Evolutionary conservation across 2,329 filamentous ascomycete genomes (phyloP).

Genomic region (Epichloe baconii): DNA sequence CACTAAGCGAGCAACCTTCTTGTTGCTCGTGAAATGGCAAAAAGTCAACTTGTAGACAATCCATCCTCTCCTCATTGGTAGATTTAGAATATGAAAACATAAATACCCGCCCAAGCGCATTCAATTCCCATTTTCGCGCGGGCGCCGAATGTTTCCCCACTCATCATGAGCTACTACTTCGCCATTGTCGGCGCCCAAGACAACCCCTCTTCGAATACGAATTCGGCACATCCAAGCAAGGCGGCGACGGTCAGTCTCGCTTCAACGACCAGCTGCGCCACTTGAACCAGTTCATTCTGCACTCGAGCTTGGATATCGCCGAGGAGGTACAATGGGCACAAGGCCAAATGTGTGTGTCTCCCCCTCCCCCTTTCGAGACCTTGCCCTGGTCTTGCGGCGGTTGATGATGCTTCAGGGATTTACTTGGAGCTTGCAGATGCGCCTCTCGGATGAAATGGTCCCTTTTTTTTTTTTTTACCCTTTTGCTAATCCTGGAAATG

Average conservation of each 20-base stretch:
- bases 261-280: constrained; percentile 82
- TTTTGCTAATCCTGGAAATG: background rate
- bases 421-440: no score
- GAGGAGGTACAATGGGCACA: constrained; percentile 93
- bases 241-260: constrained; percentile 81
- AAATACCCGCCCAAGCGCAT: background rate
- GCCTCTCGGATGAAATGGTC: no score
- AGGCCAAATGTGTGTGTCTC: constrained; percentile 55
- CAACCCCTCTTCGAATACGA: constrained; percentile 91
- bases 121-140: background rate
- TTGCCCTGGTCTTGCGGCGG: background rate
- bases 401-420: no score
- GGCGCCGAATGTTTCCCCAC: background rate
- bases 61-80: background rate
- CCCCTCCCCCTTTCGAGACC: no score
- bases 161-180: constrained; percentile 93
- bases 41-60: no score
- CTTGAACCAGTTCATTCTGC: constrained; percentile 95
- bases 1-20: no score
- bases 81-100: no score
- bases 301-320: constrained; percentile 85
- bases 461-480: background rate
- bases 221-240: constrained; percentile 91
- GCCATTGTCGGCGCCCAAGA: constrained; percentile 91
- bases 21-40: no score